A percentile compares a stretch with the other conserved stretches of the same genome.
Conservation (phyloP, 805 yeast species). For the Suhomyces xylopsoci region DNA sequence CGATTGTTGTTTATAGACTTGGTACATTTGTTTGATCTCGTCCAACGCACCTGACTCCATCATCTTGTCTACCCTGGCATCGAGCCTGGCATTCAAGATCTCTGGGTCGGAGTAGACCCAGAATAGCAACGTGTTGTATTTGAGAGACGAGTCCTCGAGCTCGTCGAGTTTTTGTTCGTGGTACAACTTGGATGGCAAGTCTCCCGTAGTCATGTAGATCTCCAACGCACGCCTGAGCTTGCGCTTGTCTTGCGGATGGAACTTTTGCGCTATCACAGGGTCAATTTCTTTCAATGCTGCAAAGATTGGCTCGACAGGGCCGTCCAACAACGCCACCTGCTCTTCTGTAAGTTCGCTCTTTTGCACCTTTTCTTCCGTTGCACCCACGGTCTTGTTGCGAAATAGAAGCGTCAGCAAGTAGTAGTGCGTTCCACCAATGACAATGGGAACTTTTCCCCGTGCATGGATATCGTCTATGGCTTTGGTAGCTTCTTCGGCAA, state of each 20-base stretch:
- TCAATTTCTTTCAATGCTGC: slow-evolving; percentile 52
- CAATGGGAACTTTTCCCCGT: slow-evolving; percentile 73
- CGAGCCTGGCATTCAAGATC: slow-evolving; percentile 60
- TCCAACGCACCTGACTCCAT: slow-evolving; percentile 60
- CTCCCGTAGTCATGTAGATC: slow-evolving; percentile 65
- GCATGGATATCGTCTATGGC: slow-evolving; percentile 63
- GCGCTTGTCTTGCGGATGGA: slow-evolving; percentile 88
- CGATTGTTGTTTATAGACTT: slow-evolving; percentile 32
- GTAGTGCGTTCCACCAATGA: slow-evolving; percentile 96
- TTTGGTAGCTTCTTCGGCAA: slow-evolving; percentile 64
- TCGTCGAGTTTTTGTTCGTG: slow-evolving; percentile 50
- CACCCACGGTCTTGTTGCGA: slow-evolving; percentile 56
- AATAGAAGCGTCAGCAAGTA: slow-evolving; percentile 78
- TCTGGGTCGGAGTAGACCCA: slow-evolving; percentile 78
- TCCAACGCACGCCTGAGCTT: slow-evolving; percentile 79
- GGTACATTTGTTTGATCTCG: slow-evolving; percentile 64
- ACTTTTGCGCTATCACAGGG: slow-evolving; percentile 71
- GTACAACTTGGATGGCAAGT: slow-evolving; percentile 69
- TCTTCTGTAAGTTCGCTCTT: slow-evolving; percentile 29
- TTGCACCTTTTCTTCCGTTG: slow-evolving; percentile 4
- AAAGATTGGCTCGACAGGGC: slow-evolving; percentile 51
- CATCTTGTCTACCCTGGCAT: slow-evolving; percentile 83
- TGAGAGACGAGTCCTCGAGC: slow-evolving; percentile 45
- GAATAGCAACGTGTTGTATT: slow-evolving; percentile 62
- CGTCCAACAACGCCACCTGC: slow-evolving; percentile 47